A percentile compares a stretch with the other conserved stretches of the same genome.
phyloP scores from a whole-genome alignment of 495 filamentous ascomycete genomes.

The Annulohypoxylon stygium region DNA sequence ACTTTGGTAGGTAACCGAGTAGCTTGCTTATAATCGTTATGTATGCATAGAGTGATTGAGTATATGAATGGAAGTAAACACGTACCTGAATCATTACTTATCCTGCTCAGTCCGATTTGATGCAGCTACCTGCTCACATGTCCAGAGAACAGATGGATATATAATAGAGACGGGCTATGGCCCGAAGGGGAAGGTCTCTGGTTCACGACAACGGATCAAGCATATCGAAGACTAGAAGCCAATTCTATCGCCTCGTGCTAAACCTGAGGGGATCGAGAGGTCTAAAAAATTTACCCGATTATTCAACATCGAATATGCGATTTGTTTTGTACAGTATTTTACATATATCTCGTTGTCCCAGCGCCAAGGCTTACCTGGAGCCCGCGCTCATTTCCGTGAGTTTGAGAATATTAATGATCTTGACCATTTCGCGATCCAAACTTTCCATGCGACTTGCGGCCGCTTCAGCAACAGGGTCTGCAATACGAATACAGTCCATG shows the following conservation, averaged over 20 bases:
- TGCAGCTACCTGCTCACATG: not conserved
- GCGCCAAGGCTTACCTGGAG: no score
- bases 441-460: not conserved
- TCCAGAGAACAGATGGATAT: not conserved
- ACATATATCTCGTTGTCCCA: not conserved
- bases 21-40: not conserved
- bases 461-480: conserved; percentile 55
- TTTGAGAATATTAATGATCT: conserved; percentile 15
- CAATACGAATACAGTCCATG: conserved; percentile 65
- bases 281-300: not conserved
- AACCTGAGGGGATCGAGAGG: conserved; percentile 13
- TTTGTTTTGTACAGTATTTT: conserved; percentile 16
- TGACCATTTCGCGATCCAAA: conserved; percentile 33
- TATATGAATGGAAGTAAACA: not conserved
- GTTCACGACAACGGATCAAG: not conserved
- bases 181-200: conserved; percentile 34
- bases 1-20: not conserved
- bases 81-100: not conserved
- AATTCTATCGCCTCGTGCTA: conserved; percentile 16
- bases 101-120: not conserved
- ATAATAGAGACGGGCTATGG: conserved; percentile 3
- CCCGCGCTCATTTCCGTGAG: not conserved
- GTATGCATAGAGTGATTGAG: not conserved
- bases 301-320: conserved; percentile 18
- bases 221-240: conserved; percentile 1